Evolutionary conservation across 2,329 filamentous ascomycete genomes (phyloP).

Genomic region (Trichoderma semiorbis): DNA sequence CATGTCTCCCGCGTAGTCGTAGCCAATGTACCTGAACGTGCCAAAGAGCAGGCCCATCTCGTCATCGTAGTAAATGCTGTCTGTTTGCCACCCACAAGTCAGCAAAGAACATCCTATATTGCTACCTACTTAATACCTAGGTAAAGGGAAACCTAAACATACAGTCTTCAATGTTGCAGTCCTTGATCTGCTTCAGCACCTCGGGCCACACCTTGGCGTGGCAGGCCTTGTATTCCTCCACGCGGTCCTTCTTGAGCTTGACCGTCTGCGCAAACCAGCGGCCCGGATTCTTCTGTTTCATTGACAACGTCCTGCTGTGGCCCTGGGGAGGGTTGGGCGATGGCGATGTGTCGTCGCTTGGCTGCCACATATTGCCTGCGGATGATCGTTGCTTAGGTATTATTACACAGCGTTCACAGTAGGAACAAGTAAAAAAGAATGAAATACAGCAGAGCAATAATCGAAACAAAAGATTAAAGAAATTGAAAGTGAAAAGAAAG

Average conservation of each 20-base stretch:
- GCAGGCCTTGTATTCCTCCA: constrained; percentile 68
- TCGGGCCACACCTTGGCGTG: constrained; percentile 75
- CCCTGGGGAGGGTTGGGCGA: neutral
- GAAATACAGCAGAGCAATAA: neutral
- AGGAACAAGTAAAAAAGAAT: neutral
- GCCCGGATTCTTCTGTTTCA: constrained; percentile 39
- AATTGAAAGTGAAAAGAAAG: neutral
- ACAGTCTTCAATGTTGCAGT: constrained; percentile 73
- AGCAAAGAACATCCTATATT: neutral
- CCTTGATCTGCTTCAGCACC: constrained; percentile 70
- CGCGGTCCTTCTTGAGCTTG: constrained; percentile 63
- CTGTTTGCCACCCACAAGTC: constrained; percentile 35
- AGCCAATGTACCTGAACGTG: constrained; percentile 74
- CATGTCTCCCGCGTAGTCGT: constrained; percentile 72
- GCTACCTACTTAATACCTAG: too few species aligned
- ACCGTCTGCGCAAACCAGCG: constrained; percentile 69
- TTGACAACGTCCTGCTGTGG: constrained; percentile 4
- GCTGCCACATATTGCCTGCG: constrained; percentile 24
- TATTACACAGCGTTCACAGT: neutral
- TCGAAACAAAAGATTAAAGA: neutral
- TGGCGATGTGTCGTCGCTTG: constrained; percentile 17
- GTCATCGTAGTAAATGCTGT: constrained; percentile 70
- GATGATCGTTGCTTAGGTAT: neutral
- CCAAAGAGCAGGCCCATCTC: constrained; percentile 64
- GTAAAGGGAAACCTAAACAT: too few species aligned